These are phyloP conservation scores for Speleostelium caveatum DNA, from an alignment of 78 protist genomes.

Conservation along the genomic window DNA sequence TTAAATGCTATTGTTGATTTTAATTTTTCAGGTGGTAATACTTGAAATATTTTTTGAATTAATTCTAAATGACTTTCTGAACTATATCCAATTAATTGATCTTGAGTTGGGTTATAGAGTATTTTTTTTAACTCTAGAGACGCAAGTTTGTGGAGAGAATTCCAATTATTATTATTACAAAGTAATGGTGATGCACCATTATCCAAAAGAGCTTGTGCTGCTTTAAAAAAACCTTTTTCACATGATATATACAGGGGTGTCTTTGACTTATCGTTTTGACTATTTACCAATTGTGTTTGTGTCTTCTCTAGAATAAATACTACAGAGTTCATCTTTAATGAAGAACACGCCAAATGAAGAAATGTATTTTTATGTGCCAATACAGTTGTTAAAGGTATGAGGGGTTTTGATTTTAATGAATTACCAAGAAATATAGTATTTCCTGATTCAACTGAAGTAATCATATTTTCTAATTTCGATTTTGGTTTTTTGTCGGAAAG, in stretches of 20 bases:
- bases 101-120: not conserved
- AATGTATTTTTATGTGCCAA: conserved; percentile 21
- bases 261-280: conserved; percentile 23
- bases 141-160: conserved; percentile 26
- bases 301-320: conserved; percentile 27
- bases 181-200: conserved; percentile 33
- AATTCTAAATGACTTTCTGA: not conserved
- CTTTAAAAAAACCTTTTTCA: conserved; percentile 42
- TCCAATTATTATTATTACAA: conserved; percentile 44
- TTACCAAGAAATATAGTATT: not conserved
- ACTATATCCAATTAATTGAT: not conserved
- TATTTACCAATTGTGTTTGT: not conserved
- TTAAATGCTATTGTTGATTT: conserved; percentile 1
- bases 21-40: not conserved
- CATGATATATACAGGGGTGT: conserved; percentile 41
- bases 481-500: not conserved
- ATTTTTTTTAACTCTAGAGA: not conserved
- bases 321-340: conserved; percentile 28
- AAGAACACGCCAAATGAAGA: conserved; percentile 33
- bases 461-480: conserved; percentile 33
- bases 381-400: conserved; percentile 10
- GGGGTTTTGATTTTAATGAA: conserved; percentile 6
- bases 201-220: conserved; percentile 20
- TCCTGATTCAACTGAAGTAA: conserved; percentile 10
- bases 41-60: conserved; percentile 6